Evolutionary conservation across 1,284 basidiomycete genomes (phyloP).

Genomic region (Cystobasidium slooffiae): DNA sequence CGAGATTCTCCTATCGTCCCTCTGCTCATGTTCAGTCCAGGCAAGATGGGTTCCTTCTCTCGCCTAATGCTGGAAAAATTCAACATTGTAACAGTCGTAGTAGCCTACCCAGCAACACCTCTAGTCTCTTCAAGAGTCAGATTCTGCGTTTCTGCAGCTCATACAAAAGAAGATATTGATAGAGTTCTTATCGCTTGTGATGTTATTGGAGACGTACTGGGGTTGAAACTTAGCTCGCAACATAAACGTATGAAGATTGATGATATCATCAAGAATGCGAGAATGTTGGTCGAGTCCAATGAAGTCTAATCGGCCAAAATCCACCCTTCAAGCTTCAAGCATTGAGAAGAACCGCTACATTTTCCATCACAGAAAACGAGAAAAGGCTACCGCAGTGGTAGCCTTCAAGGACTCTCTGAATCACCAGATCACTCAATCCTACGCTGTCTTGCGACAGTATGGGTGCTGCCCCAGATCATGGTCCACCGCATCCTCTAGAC

Average conservation of each 20-base stretch:
- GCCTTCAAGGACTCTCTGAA: too few species aligned
- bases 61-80: slow-evolving; percentile 81
- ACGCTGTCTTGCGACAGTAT: too few species aligned
- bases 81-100: slow-evolving; percentile 81
- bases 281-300: slow-evolving; percentile 30
- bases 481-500: too few species aligned
- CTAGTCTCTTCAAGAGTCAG: slow-evolving; percentile 86
- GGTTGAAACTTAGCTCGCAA: slow-evolving; percentile 63
- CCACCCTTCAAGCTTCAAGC: background rate
- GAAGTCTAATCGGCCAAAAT: background rate
- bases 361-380: too few species aligned
- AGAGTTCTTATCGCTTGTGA: slow-evolving; percentile 82
- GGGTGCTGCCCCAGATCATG: too few species aligned
- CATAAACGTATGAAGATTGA: slow-evolving; percentile 28
- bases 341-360: background rate
- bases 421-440: too few species aligned
- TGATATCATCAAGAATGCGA: slow-evolving; percentile 29
- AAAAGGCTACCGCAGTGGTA: too few species aligned
- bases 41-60: slow-evolving; percentile 60
- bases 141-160: slow-evolving; percentile 91
- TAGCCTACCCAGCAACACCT: slow-evolving; percentile 77
- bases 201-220: slow-evolving; percentile 85
- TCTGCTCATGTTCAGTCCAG: slow-evolving; percentile 88
- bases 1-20: slow-evolving; percentile 92
- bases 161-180: slow-evolving; percentile 97